Base-by-base conservation (phyloP, 192 early-diverging fungal genomes). In the Umbelopsis ramanniana region DNA sequence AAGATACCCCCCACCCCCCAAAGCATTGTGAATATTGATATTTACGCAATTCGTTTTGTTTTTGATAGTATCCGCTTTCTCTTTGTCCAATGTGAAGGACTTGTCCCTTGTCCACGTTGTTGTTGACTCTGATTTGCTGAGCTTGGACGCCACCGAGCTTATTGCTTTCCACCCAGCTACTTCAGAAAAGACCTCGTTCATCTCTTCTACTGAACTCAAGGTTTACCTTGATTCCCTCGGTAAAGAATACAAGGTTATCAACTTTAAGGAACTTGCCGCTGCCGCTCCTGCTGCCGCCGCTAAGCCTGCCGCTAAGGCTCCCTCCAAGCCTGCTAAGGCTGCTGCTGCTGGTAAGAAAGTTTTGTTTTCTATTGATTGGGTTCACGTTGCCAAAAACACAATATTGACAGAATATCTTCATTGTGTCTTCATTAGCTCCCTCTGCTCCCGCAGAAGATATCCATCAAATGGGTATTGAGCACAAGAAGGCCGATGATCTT, bases 401-500 rank as follows among this genome's bases (percentile, higher is more conserved):
- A n/a, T n/a, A n/a, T n/a, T n/a, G n/a, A n/a, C n/a, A n/a, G n/a
- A n/a, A n/a, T n/a, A n/a, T n/a, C n/a, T n/a, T n/a, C n/a, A n/a
- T 8, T 8, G 4, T 40, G 38, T 40, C 43, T 45, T 57, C 24
- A 45, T 66, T 67, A 73, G 66, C 40, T 73, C 14, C 52, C n/a
- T 40, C 67, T 45, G 86, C 83, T 68, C 68, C 87, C 68, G 69
- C 74, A 47, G 82, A 84, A 26, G 91, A 90, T 29, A 83, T 88
- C 70, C 79, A 86, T 77, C 88, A 89, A 75, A 93, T 95, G 76
- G 98, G 97, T 70, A 88, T 99, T 53, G 89, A 92, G 63, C 88
- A 83, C 50, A 89, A 88, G 76, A 98, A 98, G 88, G 90, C 92
- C 46, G 94, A 84, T 43, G 95, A 98, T 76, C 98, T 98, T 76